These are phyloP conservation scores for Parathielavia appendiculata DNA, from an alignment of 495 filamentous ascomycete genomes.

Conservation along the genomic window DNA sequence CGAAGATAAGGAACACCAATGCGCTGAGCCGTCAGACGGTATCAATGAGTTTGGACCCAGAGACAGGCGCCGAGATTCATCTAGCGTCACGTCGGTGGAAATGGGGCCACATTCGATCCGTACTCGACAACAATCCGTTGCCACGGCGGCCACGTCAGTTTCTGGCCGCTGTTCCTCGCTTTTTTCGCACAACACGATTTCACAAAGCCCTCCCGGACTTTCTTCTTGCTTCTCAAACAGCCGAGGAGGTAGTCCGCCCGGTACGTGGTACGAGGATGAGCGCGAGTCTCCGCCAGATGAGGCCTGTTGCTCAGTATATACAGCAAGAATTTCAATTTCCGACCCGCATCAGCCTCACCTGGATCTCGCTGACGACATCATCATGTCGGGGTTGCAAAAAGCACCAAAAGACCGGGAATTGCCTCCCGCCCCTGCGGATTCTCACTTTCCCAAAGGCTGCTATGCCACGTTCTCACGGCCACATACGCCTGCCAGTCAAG, in stretches of 20 bases:
- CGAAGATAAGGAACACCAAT: background rate
- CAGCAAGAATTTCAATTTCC: conserved; percentile 12
- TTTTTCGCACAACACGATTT: conserved; percentile 20
- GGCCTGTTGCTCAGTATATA: background rate
- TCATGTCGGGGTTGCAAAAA: background rate
- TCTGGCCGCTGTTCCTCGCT: conserved; percentile 31
- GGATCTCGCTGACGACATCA: background rate
- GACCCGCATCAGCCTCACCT: background rate
- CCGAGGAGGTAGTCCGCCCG: conserved; percentile 13
- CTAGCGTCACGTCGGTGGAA: conserved; percentile 27
- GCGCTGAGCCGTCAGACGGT: conserved; percentile 1
- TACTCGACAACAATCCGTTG: conserved; percentile 33
- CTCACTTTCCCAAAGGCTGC: background rate
- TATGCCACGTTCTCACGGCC: conserved; percentile 12
- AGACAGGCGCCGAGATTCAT: conserved; percentile 17
- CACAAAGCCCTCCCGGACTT: conserved; percentile 17
- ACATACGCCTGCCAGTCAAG: conserved; percentile 14
- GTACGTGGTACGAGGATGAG: conserved; percentile 37
- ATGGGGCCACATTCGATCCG: conserved; percentile 28
- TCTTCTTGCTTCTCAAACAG: conserved; percentile 4
- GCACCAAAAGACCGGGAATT: background rate
- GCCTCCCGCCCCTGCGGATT: background rate
- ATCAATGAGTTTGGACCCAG: conserved; percentile 5
- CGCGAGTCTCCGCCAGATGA: conserved; percentile 13
- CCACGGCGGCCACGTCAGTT: conserved; percentile 34